Evolutionary conservation across 2,329 filamentous ascomycete genomes (phyloP), one percentile per base, ranked within the genome.

Genomic region (Aureobasidium sp.): DNA sequence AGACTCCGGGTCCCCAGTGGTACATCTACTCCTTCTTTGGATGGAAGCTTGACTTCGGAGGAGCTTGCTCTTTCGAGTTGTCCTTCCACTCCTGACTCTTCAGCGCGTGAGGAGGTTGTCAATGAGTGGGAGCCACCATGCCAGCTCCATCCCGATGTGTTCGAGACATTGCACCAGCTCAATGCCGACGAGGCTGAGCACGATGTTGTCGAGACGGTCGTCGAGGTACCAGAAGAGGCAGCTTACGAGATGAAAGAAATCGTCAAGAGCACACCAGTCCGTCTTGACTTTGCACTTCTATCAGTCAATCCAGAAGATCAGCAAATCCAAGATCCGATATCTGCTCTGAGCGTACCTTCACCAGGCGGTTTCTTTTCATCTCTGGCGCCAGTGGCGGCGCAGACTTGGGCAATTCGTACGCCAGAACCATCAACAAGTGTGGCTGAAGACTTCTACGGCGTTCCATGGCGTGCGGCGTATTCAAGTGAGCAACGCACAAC

Each of bases 301-400:
- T 41, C 48, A 6, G 37, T 51, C 35, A 54, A 57, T 29, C 54
- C 60, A n/a, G 55, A 60, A 21, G 57, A 53, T 32, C 54, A 55
- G 39, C n/a, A 17, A 12, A 54, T 58, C 12, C 74, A 83, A 12
- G 84, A 84, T 53, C 86, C 84, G 34, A 78, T 96, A 57, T 90
- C 87, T 17, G 83, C 80, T 55, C 78, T 96, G 17, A 90, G 90
- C 22, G 90, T 97, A 29, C 91, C 90, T 5, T 96, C 91, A 0
- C 91, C 91, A 0, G 86, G 88, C 22, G 89, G 86, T 1, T 96
- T 96, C 75, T 96, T 96, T 70, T 88, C 88, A 2, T 89, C 86
- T 0, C 78, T 96, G 24, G 88, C 86, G 32, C 81, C 85, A 3
- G 79, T 81, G 24, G 83, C 85, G 32, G 82, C 90, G 49, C 83